A percentile compares a stretch with the other conserved stretches of the same genome.
These are phyloP conservation scores for Cydonia oblonga DNA, from an alignment of 331 rosid genomes.

Conservation along the genomic window DNA sequence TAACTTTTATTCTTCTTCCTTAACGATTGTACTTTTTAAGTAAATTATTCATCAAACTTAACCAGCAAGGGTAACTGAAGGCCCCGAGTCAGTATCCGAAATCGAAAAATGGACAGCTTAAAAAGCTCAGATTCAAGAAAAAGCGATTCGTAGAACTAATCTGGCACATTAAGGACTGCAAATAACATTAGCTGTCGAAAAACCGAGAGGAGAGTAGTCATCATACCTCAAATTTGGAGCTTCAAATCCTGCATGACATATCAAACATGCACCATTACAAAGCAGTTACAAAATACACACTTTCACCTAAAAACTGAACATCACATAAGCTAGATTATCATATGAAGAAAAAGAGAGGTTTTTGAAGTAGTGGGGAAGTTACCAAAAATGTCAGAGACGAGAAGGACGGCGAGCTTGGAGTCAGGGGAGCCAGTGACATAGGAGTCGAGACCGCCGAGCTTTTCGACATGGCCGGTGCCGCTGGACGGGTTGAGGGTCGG, in stretches of 20 bases:
- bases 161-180: too few relatives aligned
- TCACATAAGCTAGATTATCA: background rate
- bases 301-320: background rate
- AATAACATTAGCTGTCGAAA: too few relatives aligned
- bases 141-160: background rate
- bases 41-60: background rate
- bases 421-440: constrained; percentile 38
- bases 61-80: background rate
- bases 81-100: background rate
- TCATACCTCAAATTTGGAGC: constrained; percentile 26
- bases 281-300: background rate
- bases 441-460: constrained; percentile 27
- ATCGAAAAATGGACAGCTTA: background rate
- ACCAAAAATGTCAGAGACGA: constrained; percentile 52
- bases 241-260: constrained; percentile 16
- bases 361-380: background rate
- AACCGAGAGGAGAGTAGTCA: background rate
- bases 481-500: constrained; percentile 35
- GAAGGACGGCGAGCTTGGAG: constrained; percentile 46
- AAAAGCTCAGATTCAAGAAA: background rate
- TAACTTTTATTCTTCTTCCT: background rate
- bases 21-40: background rate
- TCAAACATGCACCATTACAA: background rate
- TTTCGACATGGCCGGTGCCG: constrained; percentile 55
- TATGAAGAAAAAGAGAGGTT: background rate